Percentiles rank a stretch among this genome's conserved stretches.
Conservation (phyloP, 805 yeast species). For the Zygoascus flipseniorum region DNA sequence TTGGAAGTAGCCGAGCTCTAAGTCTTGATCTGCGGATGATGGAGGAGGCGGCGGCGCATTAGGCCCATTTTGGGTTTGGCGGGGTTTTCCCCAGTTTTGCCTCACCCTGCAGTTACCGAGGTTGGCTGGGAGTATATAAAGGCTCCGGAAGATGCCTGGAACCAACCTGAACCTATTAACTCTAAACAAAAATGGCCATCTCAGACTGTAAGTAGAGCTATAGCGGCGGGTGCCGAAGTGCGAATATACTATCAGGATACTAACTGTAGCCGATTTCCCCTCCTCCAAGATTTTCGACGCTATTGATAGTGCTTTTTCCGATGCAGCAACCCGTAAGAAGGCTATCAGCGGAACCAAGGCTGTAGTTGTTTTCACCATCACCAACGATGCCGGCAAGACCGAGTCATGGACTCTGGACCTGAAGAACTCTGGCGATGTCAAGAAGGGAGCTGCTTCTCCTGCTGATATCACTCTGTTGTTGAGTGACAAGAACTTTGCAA, state of each 20-base stretch:
- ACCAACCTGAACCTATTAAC: not conserved
- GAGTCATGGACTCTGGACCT: slow-evolving; percentile 63
- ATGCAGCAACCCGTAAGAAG: slow-evolving; percentile 25
- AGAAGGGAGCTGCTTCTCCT: slow-evolving; percentile 36
- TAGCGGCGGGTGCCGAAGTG: not conserved
- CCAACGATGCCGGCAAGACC: slow-evolving; percentile 50
- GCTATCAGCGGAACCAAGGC: slow-evolving; percentile 46
- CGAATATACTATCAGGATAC: not conserved
- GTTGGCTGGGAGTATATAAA: not conserved
- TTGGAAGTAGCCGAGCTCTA: slow-evolving; percentile 18
- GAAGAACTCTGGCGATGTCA: slow-evolving; percentile 48
- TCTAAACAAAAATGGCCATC: not conserved
- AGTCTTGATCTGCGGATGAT: slow-evolving; percentile 15
- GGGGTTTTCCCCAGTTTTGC: not conserved
- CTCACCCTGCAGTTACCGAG: not conserved
- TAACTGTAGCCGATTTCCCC: slow-evolving; percentile 27
- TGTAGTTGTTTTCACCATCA: slow-evolving; percentile 56
- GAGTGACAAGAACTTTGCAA: slow-evolving; percentile 60
- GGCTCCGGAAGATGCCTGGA: not conserved
- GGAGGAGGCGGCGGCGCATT: slow-evolving; percentile 1
- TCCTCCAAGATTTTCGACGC: slow-evolving; percentile 32
- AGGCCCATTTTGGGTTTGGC: not conserved
- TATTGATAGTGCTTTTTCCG: slow-evolving; percentile 25
- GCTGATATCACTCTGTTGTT: slow-evolving; percentile 60
- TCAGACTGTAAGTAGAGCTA: not conserved